Percentiles rank a stretch among this genome's conserved stretches.
Conservation (phyloP, 345 rosid genomes). For the Garcia nutans region DNA sequence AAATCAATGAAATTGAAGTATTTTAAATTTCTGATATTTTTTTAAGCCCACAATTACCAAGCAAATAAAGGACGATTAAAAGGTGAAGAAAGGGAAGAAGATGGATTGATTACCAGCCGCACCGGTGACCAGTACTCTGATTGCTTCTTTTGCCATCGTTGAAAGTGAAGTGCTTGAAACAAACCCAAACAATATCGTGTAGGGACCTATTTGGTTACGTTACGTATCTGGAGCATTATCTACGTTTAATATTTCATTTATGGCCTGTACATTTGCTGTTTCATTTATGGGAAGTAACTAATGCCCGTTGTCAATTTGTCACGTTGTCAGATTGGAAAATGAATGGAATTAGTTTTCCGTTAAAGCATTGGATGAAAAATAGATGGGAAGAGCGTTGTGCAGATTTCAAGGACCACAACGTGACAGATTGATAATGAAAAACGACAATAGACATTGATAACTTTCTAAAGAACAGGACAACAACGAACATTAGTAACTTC, state of each 20-base stretch:
- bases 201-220: neutral
- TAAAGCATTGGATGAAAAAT: no score
- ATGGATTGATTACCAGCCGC: slow-evolving; percentile 66
- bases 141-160: slow-evolving; percentile 77
- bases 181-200: no score
- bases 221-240: neutral
- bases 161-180: slow-evolving; percentile 9
- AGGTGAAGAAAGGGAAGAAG: neutral
- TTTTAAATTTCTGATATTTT: neutral
- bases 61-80: neutral
- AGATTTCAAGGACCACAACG: no score
- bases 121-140: slow-evolving; percentile 89
- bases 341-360: no score
- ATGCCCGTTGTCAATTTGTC: no score
- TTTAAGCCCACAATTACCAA: neutral
- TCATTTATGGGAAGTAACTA: no score
- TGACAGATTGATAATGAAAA: no score
- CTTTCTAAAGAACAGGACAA: no score
- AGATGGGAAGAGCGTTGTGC: no score
- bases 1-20: neutral
- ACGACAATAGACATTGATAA: no score
- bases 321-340: no score
- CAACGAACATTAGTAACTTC: no score
- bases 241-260: neutral
- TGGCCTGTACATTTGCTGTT: neutral